Percentiles rank a stretch among this genome's conserved stretches.
These are phyloP conservation scores for Penicillium cataractarum DNA, from an alignment of 495 filamentous ascomycete species.

Conservation along the genomic window DNA sequence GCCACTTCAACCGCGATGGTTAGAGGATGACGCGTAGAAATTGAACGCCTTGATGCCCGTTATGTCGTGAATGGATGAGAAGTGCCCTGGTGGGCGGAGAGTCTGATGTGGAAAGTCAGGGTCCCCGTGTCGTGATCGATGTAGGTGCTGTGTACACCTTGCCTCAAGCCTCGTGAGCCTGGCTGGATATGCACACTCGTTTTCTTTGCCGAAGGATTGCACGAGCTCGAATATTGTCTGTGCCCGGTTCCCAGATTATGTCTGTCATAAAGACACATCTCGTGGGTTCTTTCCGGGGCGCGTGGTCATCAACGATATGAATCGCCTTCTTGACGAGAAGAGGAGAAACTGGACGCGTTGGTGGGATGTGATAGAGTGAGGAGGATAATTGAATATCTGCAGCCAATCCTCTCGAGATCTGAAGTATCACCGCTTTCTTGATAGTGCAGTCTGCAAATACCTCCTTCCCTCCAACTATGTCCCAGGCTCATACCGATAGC, in stretches of 20 bases:
- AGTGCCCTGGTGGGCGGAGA: background rate
- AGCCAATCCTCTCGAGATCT: background rate
- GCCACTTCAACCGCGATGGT: background rate
- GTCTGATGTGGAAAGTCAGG: background rate
- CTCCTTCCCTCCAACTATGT: background rate
- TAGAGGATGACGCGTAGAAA: background rate
- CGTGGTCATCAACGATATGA: no score
- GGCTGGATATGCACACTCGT: background rate
- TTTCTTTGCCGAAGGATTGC: background rate
- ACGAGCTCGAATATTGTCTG: background rate
- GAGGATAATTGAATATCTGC: no score
- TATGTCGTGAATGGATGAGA: background rate
- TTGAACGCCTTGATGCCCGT: background rate
- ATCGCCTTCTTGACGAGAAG: no score
- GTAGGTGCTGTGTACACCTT: background rate
- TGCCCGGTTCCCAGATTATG: background rate
- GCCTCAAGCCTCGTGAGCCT: background rate
- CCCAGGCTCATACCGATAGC: slow-evolving; percentile 13
- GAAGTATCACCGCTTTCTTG: background rate
- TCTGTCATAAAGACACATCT: background rate
- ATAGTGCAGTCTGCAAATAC: background rate
- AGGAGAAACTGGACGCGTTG: background rate
- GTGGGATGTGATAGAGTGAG: background rate
- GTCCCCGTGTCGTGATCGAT: background rate
- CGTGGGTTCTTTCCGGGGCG: background rate